phyloP scores from a whole-genome alignment of 371 early-diverging fungal species.

The Haplosporangium sp. region DNA sequence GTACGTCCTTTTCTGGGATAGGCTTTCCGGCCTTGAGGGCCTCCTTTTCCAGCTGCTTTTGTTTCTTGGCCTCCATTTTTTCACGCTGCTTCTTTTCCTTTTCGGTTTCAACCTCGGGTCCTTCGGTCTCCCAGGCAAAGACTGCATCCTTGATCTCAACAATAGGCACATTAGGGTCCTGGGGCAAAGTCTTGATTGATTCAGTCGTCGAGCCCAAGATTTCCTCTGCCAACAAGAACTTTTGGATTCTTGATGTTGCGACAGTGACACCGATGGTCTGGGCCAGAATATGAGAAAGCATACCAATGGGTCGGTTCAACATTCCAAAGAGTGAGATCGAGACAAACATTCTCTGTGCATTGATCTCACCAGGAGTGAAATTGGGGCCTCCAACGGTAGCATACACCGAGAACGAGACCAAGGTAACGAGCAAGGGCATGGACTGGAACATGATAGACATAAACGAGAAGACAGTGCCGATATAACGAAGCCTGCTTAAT shows the following conservation, averaged over 20 bases:
- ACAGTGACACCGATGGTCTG: slow-evolving; percentile 27
- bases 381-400: slow-evolving; percentile 44
- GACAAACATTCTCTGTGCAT: slow-evolving; percentile 43
- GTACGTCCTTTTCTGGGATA: slow-evolving; percentile 3
- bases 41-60: slow-evolving; percentile 30
- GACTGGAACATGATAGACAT: slow-evolving; percentile 69
- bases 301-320: slow-evolving; percentile 38
- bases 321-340: slow-evolving; percentile 35
- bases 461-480: slow-evolving; percentile 33
- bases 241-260: slow-evolving; percentile 61
- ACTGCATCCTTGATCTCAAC: slow-evolving; percentile 46
- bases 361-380: slow-evolving; percentile 26
- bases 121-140: slow-evolving; percentile 47
- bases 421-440: slow-evolving; percentile 56
- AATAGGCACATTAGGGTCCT: slow-evolving; percentile 23
- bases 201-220: slow-evolving; percentile 49
- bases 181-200: slow-evolving; percentile 16
- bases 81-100: slow-evolving; percentile 18
- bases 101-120: slow-evolving; percentile 33
- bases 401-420: slow-evolving; percentile 44
- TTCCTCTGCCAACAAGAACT: slow-evolving; percentile 73
- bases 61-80: slow-evolving; percentile 23
- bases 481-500: slow-evolving; percentile 24
- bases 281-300: slow-evolving; percentile 37
- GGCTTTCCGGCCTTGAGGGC: slow-evolving; percentile 39